A percentile compares a stretch with the other conserved stretches of the same genome.
Evolutionary conservation across 257 asterid genomes (phyloP).

Genomic region (Thymus mandschuricus): DNA sequence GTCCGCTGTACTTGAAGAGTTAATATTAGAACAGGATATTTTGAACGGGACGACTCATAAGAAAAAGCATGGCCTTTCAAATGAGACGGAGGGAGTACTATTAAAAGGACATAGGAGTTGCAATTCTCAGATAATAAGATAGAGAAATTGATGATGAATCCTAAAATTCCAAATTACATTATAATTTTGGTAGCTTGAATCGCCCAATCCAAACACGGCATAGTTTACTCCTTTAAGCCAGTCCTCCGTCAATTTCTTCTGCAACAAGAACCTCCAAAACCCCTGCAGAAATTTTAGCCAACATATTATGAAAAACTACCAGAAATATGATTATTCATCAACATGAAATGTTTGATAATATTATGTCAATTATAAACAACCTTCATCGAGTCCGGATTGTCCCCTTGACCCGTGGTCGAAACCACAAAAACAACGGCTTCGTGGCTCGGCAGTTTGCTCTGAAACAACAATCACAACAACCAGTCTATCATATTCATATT

Average conservation of each 20-base stretch:
- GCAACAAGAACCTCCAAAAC: slow-evolving; percentile 92
- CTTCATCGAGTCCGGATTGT: slow-evolving; percentile 91
- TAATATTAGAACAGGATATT: no score
- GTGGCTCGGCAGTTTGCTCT: slow-evolving; percentile 61
- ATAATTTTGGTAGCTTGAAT: slow-evolving; percentile 96
- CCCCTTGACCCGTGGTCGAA: slow-evolving; percentile 98
- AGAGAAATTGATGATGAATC: slow-evolving; percentile 14
- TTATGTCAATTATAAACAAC: slow-evolving; percentile 37
- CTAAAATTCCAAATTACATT: slow-evolving; percentile 57
- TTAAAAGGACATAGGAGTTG: neutral
- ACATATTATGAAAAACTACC: slow-evolving; percentile 8
- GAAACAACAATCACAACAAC: slow-evolving; percentile 27
- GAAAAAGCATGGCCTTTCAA: no score
- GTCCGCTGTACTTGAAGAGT: no score
- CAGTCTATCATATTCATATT: slow-evolving; percentile 2
- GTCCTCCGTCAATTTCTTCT: slow-evolving; percentile 61
- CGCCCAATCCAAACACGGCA: slow-evolving; percentile 98
- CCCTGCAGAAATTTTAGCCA: slow-evolving; percentile 49
- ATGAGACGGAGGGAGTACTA: neutral
- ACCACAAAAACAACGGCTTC: slow-evolving; percentile 77
- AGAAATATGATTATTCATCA: slow-evolving; percentile 18
- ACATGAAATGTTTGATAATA: slow-evolving; percentile 6
- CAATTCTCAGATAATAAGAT: neutral
- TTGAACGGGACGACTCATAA: no score
- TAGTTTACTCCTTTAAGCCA: slow-evolving; percentile 89